Percentiles rank a stretch among this genome's conserved stretches.
phyloP scores from a whole-genome alignment of 2,329 filamentous ascomycete species.

The Fusarium virguliforme region DNA sequence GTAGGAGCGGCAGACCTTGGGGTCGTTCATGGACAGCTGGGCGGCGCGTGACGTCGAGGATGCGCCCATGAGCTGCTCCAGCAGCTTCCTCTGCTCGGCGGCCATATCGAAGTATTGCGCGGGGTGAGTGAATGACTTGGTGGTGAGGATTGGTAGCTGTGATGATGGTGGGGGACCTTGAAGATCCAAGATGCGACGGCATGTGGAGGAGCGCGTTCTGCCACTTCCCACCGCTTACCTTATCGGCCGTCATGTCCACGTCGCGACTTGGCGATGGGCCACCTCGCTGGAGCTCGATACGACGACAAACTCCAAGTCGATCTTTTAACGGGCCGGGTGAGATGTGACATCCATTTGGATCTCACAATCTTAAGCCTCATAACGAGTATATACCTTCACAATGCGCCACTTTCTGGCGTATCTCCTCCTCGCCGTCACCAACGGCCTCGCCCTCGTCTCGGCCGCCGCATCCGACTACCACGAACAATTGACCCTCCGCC shows the following conservation, averaged over 20 bases:
- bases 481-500: slow-evolving; percentile 80
- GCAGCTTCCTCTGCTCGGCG: slow-evolving; percentile 97
- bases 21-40: slow-evolving; percentile 89
- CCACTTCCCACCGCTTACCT: slow-evolving; percentile 46
- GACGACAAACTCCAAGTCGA: slow-evolving; percentile 28
- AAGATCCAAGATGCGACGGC: slow-evolving; percentile 42
- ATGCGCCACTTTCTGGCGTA: slow-evolving; percentile 58
- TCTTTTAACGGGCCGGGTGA: slow-evolving; percentile 40
- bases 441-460: slow-evolving; percentile 51
- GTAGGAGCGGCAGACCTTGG: slow-evolving; percentile 95
- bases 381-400: slow-evolving; percentile 39
- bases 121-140: background rate
- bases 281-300: slow-evolving; percentile 21
- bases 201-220: slow-evolving; percentile 53
- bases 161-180: slow-evolving; percentile 38
- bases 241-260: slow-evolving; percentile 46
- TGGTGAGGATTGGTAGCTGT: slow-evolving; percentile 19
- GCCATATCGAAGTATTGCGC: slow-evolving; percentile 71
- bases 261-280: slow-evolving; percentile 34
- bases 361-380: slow-evolving; percentile 32
- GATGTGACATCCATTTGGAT: slow-evolving; percentile 50
- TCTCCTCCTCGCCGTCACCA: slow-evolving; percentile 54
- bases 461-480: slow-evolving; percentile 77
- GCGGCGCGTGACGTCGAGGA: slow-evolving; percentile 81
- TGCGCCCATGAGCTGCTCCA: slow-evolving; percentile 94